These are phyloP conservation scores for Juglanconis juglandina DNA, from an alignment of 2,329 filamentous ascomycete species.

Conservation along the genomic window DNA sequence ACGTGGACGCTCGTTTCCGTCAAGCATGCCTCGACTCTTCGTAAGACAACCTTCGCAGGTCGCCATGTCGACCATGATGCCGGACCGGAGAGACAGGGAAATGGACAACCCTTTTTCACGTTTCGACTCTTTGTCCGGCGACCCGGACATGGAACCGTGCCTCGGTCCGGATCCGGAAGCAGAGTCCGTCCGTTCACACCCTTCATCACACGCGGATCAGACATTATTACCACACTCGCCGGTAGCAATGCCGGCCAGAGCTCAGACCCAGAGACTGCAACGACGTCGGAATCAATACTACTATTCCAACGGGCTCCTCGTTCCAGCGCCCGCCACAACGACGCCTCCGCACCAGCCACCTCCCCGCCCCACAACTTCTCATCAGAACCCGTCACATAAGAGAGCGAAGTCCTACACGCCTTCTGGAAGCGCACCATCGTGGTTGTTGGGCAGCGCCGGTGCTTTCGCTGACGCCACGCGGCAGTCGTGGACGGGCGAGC, in stretches of 20 bases:
- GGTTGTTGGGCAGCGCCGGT: slow-evolving; percentile 7
- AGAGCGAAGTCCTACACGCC: slow-evolving; percentile 9
- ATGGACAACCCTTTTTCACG: slow-evolving; percentile 6
- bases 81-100: neutral
- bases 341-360: neutral
- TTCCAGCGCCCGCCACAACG: slow-evolving; percentile 4
- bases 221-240: neutral
- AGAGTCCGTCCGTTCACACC: slow-evolving; percentile 15
- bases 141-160: neutral
- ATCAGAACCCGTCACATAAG: neutral
- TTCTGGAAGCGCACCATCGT: slow-evolving; percentile 5
- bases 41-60: neutral
- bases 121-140: slow-evolving; percentile 4
- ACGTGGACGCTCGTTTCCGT: neutral
- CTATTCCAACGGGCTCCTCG: slow-evolving; percentile 8
- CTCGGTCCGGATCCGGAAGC: slow-evolving; percentile 6
- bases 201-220: slow-evolving; percentile 12
- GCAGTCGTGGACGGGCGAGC: slow-evolving; percentile 15
- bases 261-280: slow-evolving; percentile 15
- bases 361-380: neutral
- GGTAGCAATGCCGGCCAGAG: neutral
- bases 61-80: neutral
- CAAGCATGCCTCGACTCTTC: slow-evolving; percentile 2
- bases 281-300: slow-evolving; percentile 13
- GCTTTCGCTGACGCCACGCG: slow-evolving; percentile 6